Percentiles rank a stretch among this genome's conserved stretches.
These are phyloP conservation scores for Amaranthus hypochondriacus DNA, from an alignment of 148 eudicot genomes.

Conservation along the genomic window DNA sequence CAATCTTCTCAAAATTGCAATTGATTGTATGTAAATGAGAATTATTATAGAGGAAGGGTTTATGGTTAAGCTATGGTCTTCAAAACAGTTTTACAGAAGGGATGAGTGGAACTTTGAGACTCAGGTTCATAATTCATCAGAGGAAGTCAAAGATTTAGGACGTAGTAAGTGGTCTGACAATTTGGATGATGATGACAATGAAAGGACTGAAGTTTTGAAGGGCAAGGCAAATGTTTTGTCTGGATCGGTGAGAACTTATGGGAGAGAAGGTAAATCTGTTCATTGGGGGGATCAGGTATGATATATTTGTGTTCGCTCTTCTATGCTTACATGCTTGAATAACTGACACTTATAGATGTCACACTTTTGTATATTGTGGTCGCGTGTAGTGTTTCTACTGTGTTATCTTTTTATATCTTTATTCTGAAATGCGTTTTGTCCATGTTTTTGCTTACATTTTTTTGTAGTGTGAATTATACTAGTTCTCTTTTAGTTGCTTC, in stretches of 20 bases:
- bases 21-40: neutral
- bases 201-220: slow-evolving; percentile 29
- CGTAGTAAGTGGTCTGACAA: slow-evolving; percentile 90
- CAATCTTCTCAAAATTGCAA: neutral
- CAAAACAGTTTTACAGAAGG: slow-evolving; percentile 36
- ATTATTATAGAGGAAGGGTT: neutral
- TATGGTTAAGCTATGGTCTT: slow-evolving; percentile 14
- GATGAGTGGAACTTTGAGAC: slow-evolving; percentile 38
- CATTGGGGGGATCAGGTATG: slow-evolving; percentile 96
- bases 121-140: slow-evolving; percentile 38
- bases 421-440: neutral
- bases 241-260: slow-evolving; percentile 49
- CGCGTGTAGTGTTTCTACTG: neutral
- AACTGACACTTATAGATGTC: neutral
- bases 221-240: slow-evolving; percentile 45
- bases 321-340: neutral
- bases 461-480: too few species aligned
- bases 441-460: neutral
- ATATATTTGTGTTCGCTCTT: slow-evolving; percentile 11
- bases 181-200: slow-evolving; percentile 60
- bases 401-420: neutral
- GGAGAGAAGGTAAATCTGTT: slow-evolving; percentile 88
- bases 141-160: slow-evolving; percentile 77
- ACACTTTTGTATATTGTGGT: neutral
- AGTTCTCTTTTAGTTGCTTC: neutral